A percentile compares a stretch with the other conserved stretches of the same genome.
Evolutionary conservation across 306 rosid species (phyloP).

Genomic region (Vigna radiata): DNA sequence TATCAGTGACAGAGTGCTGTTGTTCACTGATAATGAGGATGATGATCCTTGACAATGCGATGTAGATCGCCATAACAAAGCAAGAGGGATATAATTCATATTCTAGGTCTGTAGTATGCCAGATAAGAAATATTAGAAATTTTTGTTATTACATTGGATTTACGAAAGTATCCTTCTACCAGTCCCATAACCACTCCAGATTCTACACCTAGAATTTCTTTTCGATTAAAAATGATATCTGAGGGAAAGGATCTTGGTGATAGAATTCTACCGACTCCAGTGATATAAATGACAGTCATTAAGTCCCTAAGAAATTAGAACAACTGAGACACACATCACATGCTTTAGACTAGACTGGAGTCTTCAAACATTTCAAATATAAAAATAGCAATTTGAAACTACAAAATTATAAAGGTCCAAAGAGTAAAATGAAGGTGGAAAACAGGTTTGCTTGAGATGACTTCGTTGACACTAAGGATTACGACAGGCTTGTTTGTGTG

Average conservation of each 20-base stretch:
- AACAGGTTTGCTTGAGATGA: neutral
- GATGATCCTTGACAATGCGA: slow-evolving; percentile 18
- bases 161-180: no score
- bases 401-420: neutral
- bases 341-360: slow-evolving; percentile 7
- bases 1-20: neutral
- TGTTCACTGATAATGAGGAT: neutral
- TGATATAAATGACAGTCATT: neutral
- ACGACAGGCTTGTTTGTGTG: no score
- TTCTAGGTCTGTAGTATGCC: neutral
- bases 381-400: neutral
- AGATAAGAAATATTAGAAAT: neutral
- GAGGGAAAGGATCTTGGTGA: no score
- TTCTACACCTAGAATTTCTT: no score
- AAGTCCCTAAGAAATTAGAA: neutral
- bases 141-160: neutral
- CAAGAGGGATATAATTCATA: slow-evolving; percentile 17
- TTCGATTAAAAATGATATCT: no score
- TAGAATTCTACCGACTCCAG: no score
- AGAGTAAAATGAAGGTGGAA: neutral
- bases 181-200: no score
- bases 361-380: neutral
- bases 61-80: neutral
- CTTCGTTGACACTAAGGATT: neutral
- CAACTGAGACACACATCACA: neutral